Evolutionary conservation across 495 filamentous ascomycete genomes (phyloP), one percentile per base, ranked within the genome.

Genomic region (Pseudevernia furfuracea): DNA sequence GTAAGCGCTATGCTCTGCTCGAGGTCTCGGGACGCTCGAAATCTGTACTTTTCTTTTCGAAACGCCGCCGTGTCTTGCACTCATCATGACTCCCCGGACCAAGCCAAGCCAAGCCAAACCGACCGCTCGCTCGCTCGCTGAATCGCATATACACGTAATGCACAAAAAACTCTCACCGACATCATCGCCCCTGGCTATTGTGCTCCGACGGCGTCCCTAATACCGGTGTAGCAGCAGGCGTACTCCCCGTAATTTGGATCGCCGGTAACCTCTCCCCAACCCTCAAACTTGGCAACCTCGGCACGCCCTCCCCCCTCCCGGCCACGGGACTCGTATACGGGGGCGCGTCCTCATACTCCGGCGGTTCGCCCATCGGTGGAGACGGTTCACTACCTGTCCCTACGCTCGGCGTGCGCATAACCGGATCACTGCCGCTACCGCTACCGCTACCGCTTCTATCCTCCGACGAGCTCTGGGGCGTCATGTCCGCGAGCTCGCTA

Each of bases 231-330:
- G 48, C 68, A 36, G 65, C 62, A 6, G 70, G 70, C 11, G 70
- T 71, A 21, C 69, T 67, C 25, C 55, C 63, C 53, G 62, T 66
- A 6, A 71, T 64, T 36, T 71, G 37, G 28, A 71, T 71, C 2
- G 63, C 61, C 32, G 70, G 70, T 28, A 71, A 53, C 41, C 57
- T 53, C 3, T 39, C 44, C 14, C 65, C 64, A 4, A 60, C 60
- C 28, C 61, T 65, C 25, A 70, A n/a, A 23, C 52, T 60, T 37
- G 69, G 69, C 32, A 71, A 61, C 25, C 65, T 60, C n/a, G 69
- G 69, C 36, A 59, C 59, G 15, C 55, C 59, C 28, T 69, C 67
- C 38, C 64, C 61, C 12, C 39, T 38, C 17, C 53, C 65, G 3
- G 49, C 32, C 15, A 53, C 53, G 3, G 67, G 67, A 53, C 67